Percentiles rank a stretch among this genome's conserved stretches.
Evolutionary conservation across 306 rosid species (phyloP).

Genomic region (Dicorynia guianensis): DNA sequence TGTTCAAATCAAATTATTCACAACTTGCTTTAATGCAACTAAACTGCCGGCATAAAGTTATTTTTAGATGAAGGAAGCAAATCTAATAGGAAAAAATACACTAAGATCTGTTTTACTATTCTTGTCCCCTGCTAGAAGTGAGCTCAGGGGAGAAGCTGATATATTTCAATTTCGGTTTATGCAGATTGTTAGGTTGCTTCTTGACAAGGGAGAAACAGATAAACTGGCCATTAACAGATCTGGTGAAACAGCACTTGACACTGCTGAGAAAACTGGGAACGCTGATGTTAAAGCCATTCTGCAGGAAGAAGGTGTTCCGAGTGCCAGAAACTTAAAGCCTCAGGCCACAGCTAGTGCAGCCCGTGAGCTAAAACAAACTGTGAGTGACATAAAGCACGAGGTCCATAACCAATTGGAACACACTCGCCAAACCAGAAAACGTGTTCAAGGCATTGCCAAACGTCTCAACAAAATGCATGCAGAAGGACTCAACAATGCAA

Average conservation of each 20-base stretch:
- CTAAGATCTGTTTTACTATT: background rate
- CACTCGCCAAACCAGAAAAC: conserved; percentile 91
- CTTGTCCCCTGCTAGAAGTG: background rate
- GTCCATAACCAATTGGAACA: conserved; percentile 94
- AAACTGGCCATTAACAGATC: conserved; percentile 61
- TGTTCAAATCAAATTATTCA: too few relatives aligned
- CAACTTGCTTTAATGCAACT: too few relatives aligned
- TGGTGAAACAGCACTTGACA: conserved; percentile 92
- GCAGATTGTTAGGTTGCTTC: conserved; percentile 85
- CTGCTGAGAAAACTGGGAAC: conserved; percentile 81
- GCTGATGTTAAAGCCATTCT: conserved; percentile 58
- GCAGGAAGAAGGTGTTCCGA: conserved; percentile 68
- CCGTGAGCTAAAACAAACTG: conserved; percentile 88
- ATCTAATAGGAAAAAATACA: background rate
- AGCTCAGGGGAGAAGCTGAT: conserved; percentile 1
- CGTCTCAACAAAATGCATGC: conserved; percentile 92
- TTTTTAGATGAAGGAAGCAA: background rate
- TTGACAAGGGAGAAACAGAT: conserved; percentile 56
- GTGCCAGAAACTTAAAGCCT: conserved; percentile 70
- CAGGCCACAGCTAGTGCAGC: conserved; percentile 58
- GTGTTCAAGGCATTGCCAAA: conserved; percentile 96
- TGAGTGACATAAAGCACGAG: conserved; percentile 94
- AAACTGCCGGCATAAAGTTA: background rate
- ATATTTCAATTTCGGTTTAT: conserved; percentile 30
- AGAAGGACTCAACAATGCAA: conserved; percentile 95